Conservation (phyloP, 2,329 filamentous ascomycete species). For the Nigrospora osmanthi region DNA sequence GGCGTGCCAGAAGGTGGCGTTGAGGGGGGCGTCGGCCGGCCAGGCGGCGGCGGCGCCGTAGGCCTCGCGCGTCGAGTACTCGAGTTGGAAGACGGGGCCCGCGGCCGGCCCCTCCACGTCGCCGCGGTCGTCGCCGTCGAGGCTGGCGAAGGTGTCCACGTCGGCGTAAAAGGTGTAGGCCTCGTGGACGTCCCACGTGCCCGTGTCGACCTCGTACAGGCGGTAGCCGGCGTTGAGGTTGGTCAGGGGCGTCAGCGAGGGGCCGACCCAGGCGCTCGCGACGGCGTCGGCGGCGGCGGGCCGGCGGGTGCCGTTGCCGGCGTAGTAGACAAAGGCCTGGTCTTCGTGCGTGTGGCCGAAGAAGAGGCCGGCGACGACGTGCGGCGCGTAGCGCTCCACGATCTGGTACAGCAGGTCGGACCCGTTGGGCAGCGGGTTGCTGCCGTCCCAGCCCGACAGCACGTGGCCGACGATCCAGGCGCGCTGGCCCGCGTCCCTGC, state of each 20-base stretch:
- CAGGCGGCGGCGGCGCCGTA: conserved; percentile 29
- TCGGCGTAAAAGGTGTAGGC: conserved; percentile 32
- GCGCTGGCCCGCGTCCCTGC: conserved; percentile 21
- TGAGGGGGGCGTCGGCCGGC: conserved; percentile 41
- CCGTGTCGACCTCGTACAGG: conserved; percentile 35
- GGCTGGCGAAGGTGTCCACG: conserved; percentile 28
- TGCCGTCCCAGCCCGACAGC: conserved; percentile 46
- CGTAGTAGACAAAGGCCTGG: conserved; percentile 34
- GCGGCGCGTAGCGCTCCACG: conserved; percentile 31
- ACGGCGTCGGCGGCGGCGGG: conserved; percentile 23
- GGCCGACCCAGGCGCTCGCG: conserved; percentile 31
- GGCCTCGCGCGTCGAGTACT: conserved; percentile 32
- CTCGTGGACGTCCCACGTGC: conserved; percentile 32
- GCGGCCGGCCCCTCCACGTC: too few relatives aligned
- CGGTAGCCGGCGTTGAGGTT: conserved; percentile 35
- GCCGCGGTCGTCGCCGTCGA: too few relatives aligned
- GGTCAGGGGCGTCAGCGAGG: conserved; percentile 38
- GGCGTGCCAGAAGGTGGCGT: conserved; percentile 51
- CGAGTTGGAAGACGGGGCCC: conserved; percentile 29
- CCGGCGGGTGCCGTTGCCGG: conserved; percentile 35
- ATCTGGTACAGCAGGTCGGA: conserved; percentile 32
- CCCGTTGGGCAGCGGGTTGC: conserved; percentile 39
- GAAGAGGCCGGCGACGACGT: conserved; percentile 32
- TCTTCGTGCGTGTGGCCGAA: conserved; percentile 34
- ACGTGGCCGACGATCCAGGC: conserved; percentile 39